phyloP scores from a whole-genome alignment of 805 yeast genomes.

The Metschnikowia koreensis region DNA sequence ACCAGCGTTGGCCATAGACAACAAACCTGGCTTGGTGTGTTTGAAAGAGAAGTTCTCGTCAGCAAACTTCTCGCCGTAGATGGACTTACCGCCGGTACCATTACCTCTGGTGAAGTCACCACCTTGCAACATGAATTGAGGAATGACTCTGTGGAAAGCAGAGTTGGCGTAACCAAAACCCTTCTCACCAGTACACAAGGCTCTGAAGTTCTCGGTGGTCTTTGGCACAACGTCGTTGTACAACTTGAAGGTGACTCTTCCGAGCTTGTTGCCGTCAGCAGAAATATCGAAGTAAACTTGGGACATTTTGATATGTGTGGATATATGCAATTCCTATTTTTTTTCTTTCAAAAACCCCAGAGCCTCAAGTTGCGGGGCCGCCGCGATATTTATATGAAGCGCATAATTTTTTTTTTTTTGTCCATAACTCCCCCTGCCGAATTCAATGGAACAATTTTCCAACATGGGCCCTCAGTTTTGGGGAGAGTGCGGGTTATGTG shows the following conservation, averaged over 20 bases:
- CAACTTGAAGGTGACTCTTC: slow-evolving; percentile 83
- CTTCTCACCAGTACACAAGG: slow-evolving; percentile 90
- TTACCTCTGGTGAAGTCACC: slow-evolving; percentile 73
- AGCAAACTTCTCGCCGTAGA: slow-evolving; percentile 80
- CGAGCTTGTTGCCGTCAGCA: slow-evolving; percentile 67
- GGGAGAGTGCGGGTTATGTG: not conserved
- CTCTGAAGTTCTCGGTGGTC: slow-evolving; percentile 95
- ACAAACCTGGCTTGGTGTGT: slow-evolving; percentile 85
- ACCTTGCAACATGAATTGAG: slow-evolving; percentile 94
- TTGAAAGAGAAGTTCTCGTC: slow-evolving; percentile 81
- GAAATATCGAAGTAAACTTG: slow-evolving; percentile 81
- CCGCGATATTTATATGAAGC: slow-evolving; percentile 7
- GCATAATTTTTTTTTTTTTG: slow-evolving; percentile 5
- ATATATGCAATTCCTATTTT: not conserved
- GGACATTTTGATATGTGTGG: slow-evolving; percentile 42
- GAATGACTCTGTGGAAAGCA: slow-evolving; percentile 95
- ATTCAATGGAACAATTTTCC: slow-evolving; percentile 9
- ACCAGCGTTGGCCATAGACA: slow-evolving; percentile 97
- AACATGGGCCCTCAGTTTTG: no score
- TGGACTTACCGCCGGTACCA: slow-evolving; percentile 93
- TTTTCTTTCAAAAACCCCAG: not conserved
- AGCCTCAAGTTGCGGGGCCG: not conserved
- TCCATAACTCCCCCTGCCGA: slow-evolving; percentile 6
- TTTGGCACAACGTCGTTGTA: slow-evolving; percentile 91
- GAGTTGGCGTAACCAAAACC: slow-evolving; percentile 88